phyloP scores from a whole-genome alignment of 257 asterid genomes.

The Buddleja alternifolia region DNA sequence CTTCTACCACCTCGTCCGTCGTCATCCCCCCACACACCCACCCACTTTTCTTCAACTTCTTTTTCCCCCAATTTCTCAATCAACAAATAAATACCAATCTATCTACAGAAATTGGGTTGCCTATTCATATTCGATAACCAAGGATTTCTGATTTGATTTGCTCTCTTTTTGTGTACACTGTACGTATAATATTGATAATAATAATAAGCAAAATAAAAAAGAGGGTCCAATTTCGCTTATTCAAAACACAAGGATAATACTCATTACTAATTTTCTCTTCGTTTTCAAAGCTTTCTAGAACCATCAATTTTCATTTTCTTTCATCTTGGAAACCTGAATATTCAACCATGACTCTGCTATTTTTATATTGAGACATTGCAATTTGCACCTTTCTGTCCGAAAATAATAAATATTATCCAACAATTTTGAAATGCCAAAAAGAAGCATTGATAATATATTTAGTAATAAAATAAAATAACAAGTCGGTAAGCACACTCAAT shows the following conservation, averaged over 20 bases:
- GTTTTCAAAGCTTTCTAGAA: slow-evolving; percentile 10
- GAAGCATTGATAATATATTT: too few species aligned
- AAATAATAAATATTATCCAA: slow-evolving; percentile 23
- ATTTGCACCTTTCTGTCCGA: slow-evolving; percentile 19
- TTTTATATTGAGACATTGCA: slow-evolving; percentile 8
- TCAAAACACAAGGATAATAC: slow-evolving; percentile 12
- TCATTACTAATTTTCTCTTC: slow-evolving; percentile 11
- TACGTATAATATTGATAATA: too few species aligned
- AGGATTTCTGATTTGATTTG: background rate
- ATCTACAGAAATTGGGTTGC: background rate
- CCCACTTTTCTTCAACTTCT: slow-evolving; percentile 21
- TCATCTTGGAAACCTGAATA: background rate
- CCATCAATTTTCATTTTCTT: slow-evolving; percentile 8
- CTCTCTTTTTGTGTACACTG: background rate
- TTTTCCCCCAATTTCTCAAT: slow-evolving; percentile 1
- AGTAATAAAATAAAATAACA: too few species aligned
- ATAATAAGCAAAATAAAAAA: slow-evolving; percentile 15
- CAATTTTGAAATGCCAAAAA: slow-evolving; percentile 9
- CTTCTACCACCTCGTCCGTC: slow-evolving; percentile 67
- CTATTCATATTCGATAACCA: too few species aligned
- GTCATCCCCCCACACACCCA: slow-evolving; percentile 52
- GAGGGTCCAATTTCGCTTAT: background rate
- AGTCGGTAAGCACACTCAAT: too few species aligned
- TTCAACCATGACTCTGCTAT: slow-evolving; percentile 13
- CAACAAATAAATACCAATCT: background rate